Conservation (phyloP, 441 rosid genomes). For the Euphorbia corollata region DNA sequence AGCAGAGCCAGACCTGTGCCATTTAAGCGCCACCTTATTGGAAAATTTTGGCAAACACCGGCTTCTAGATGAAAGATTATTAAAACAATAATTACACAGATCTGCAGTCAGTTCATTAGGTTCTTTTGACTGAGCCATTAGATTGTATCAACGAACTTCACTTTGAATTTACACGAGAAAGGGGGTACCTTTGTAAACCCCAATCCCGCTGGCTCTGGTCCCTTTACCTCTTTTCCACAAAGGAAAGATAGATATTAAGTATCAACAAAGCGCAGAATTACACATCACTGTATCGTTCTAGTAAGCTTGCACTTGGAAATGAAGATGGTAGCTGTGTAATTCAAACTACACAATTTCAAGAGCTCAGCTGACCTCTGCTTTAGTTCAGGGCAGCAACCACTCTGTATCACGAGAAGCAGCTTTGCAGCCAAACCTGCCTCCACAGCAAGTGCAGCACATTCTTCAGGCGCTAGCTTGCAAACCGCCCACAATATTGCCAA, state of each 20-base stretch:
- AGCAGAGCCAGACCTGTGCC: slow-evolving; percentile 4
- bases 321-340: slow-evolving; percentile 61
- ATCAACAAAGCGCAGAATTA: slow-evolving; percentile 16
- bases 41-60: slow-evolving; percentile 1
- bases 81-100: slow-evolving; percentile 7
- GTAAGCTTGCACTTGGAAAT: slow-evolving; percentile 90
- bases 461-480: slow-evolving; percentile 67
- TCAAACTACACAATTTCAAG: slow-evolving; percentile 70
- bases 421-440: slow-evolving; percentile 83
- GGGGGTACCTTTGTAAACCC: background rate
- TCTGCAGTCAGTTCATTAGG: background rate
- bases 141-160: background rate
- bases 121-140: background rate
- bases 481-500: slow-evolving; percentile 61
- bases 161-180: background rate
- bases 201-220: background rate
- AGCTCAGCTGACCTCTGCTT: slow-evolving; percentile 82
- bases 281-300: slow-evolving; percentile 54
- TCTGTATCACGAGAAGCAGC: slow-evolving; percentile 74
- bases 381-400: slow-evolving; percentile 58
- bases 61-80: slow-evolving; percentile 18
- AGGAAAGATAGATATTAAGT: background rate
- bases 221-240: background rate
- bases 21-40: slow-evolving; percentile 8
- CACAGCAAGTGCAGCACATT: slow-evolving; percentile 56